These are phyloP conservation scores for Saksenaea oblongispora DNA, from an alignment of 371 early-diverging fungal genomes.

Conservation along the genomic window DNA sequence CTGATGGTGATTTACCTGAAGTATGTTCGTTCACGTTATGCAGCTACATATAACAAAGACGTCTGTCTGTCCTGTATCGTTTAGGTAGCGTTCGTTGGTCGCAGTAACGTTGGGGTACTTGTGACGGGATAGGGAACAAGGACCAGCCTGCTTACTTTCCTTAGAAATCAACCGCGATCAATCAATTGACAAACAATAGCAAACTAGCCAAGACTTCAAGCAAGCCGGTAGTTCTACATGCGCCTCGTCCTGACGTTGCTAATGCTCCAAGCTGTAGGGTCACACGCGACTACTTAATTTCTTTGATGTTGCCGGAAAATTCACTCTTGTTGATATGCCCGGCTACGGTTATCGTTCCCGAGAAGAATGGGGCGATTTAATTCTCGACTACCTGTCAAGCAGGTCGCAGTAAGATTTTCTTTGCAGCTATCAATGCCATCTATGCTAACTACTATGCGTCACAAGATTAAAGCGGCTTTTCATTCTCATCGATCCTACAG, in stretches of 20 bases:
- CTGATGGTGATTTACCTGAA: conserved; percentile 32
- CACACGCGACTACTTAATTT: conserved; percentile 75
- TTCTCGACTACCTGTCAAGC: conserved; percentile 57
- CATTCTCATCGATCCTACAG: conserved; percentile 67
- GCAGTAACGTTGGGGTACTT: conserved; percentile 73
- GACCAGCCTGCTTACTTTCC: background rate
- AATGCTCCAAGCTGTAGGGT: conserved; percentile 41
- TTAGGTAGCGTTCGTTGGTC: conserved; percentile 74
- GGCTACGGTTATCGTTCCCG: conserved; percentile 78
- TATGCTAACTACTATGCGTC: background rate
- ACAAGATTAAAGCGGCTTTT: conserved; percentile 63
- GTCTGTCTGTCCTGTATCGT: background rate
- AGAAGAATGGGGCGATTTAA: conserved; percentile 74
- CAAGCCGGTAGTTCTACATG: conserved; percentile 54
- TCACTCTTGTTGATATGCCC: conserved; percentile 82
- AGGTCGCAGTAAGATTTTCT: conserved; percentile 55
- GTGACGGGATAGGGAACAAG: background rate
- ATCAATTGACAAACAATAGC: conserved; percentile 59
- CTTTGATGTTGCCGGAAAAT: conserved; percentile 56
- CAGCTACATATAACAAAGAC: background rate
- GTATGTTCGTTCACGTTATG: conserved; percentile 12
- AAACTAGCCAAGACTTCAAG: conserved; percentile 72
- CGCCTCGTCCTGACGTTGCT: background rate
- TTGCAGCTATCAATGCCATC: background rate
- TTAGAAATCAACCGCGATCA: conserved; percentile 75